Base-by-base conservation (phyloP, 2,329 filamentous ascomycete genomes). In the Apiospora rasikravindrae region DNA sequence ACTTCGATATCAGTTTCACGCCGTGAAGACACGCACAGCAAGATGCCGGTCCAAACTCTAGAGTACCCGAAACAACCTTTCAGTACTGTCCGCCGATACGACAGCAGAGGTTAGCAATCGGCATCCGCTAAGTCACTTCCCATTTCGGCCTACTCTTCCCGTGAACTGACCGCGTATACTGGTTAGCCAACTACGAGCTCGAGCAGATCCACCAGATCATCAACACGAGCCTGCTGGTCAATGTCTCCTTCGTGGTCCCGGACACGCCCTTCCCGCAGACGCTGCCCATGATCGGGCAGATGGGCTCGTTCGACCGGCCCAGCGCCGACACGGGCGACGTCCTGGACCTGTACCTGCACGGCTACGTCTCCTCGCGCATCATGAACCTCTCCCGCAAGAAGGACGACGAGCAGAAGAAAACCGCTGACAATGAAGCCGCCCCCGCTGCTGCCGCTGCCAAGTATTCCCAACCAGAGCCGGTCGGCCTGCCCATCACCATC, bases 251-350 rank as follows among this genome's bases (percentile, higher is more conserved):
- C 86, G 89, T 87, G 69, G 83, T 87, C 5, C 84, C 87, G 0
- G 83, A 86, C 64, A 89, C 90, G 70, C 91, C 92, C 0, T 96
- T 95, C 78, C 94, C 94, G 4, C 89, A 90, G 69, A 91, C 92
- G 70, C 87, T 97, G 1, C 94, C 94, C 73, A 96, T 97, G 94
- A 93, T 97, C 77, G 94, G 93, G 69, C 91, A 93, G 77, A 93
- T 96, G 87, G 93, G 90, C 16, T 93, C 91, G 33, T 96, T 92
- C 79, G 86, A 86, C 11, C 83, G 85, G 0, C 91, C 91, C 6
- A 91, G 88, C 70, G 86, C 89, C 22, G 85, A 86, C 70, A 81
- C 88, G 24, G 86, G 88, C 69, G 91, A 94, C 75, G 90, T 91
- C 0, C 85, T 94, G 6, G 91, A 95, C 72, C 87, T 92, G 74